Conservation (phyloP, 2,329 filamentous ascomycete genomes). For the Dothidotthia symphoricarpi region DNA sequence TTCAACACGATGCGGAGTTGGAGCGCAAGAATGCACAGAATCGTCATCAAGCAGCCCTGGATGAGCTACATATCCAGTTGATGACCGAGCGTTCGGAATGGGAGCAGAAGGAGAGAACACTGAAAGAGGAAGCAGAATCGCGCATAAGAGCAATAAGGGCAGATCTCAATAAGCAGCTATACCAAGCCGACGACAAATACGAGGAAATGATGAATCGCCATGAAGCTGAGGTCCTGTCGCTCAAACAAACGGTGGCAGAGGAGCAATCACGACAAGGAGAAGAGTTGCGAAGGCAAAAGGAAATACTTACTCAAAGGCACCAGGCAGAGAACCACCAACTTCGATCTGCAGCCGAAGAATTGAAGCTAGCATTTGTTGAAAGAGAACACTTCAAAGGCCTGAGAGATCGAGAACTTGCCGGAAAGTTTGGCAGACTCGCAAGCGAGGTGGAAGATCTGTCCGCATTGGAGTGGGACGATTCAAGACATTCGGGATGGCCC, state of each 20-base stretch:
- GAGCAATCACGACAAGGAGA: background rate
- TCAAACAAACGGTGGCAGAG: background rate
- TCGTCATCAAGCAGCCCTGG: too few species aligned
- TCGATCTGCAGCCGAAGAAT: slow-evolving; percentile 1
- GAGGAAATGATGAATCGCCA: background rate
- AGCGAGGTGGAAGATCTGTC: slow-evolving; percentile 11
- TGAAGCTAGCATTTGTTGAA: slow-evolving; percentile 6
- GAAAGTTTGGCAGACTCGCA: slow-evolving; percentile 6
- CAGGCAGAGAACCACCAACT: slow-evolving; percentile 1
- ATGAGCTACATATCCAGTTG: background rate
- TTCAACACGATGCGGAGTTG: background rate
- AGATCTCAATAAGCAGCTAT: too few species aligned
- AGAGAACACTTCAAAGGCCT: slow-evolving; percentile 18
- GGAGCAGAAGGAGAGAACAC: too few species aligned
- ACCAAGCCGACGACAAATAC: too few species aligned
- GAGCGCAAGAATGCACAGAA: too few species aligned
- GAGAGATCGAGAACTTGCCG: slow-evolving; percentile 9
- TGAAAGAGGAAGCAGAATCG: too few species aligned
- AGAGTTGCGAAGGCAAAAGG: background rate
- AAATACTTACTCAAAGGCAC: background rate
- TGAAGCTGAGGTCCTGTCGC: background rate
- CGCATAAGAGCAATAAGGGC: too few species aligned
- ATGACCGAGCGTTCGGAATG: too few species aligned
- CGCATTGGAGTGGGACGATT: slow-evolving; percentile 11
- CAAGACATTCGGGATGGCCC: slow-evolving; percentile 7